Percentiles rank a stretch among this genome's conserved stretches.
phyloP scores from a whole-genome alignment of 1,284 basidiomycete species.

The Blastosporella zonata region DNA sequence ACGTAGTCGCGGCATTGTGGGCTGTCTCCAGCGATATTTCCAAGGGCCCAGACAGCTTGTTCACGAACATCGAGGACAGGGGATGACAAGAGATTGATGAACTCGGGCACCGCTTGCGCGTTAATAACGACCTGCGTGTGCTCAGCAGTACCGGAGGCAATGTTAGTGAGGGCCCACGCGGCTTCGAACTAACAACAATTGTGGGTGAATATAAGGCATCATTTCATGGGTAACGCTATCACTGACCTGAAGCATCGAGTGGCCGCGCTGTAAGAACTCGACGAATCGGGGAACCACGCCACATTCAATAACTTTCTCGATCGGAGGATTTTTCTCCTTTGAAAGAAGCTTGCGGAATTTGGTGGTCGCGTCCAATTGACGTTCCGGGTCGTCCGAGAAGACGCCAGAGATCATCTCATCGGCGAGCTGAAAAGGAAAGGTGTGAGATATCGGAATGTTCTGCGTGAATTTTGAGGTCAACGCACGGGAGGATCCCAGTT shows the following conservation, averaged over 20 bases:
- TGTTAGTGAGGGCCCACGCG: slow-evolving; percentile 99
- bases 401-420: slow-evolving; percentile 93
- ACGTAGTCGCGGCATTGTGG: slow-evolving; percentile 93
- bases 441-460: slow-evolving; percentile 17
- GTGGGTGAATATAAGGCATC: slow-evolving; percentile 9
- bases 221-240: not conserved
- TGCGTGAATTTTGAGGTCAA: slow-evolving; percentile 19
- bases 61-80: slow-evolving; percentile 90
- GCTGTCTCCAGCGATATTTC: slow-evolving; percentile 96
- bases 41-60: slow-evolving; percentile 96
- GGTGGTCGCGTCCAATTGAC: slow-evolving; percentile 91
- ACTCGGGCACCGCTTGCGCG: slow-evolving; percentile 94
- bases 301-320: slow-evolving; percentile 97
- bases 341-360: slow-evolving; percentile 98
- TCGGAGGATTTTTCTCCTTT: slow-evolving; percentile 99
- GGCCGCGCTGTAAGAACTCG: slow-evolving; percentile 84
- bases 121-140: slow-evolving; percentile 98
- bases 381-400: slow-evolving; percentile 89
- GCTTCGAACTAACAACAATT: slow-evolving; percentile 81
- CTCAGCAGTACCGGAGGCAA: slow-evolving; percentile 97
- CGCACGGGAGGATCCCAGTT: slow-evolving; percentile 77
- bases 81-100: slow-evolving; percentile 90
- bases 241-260: slow-evolving; percentile 93
- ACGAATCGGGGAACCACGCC: slow-evolving; percentile 98
- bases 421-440: slow-evolving; percentile 54